Percentiles rank a stretch among this genome's conserved stretches.
phyloP scores from a whole-genome alignment of 2,329 filamentous ascomycete genomes.

The Macroventuria anomochaeta region DNA sequence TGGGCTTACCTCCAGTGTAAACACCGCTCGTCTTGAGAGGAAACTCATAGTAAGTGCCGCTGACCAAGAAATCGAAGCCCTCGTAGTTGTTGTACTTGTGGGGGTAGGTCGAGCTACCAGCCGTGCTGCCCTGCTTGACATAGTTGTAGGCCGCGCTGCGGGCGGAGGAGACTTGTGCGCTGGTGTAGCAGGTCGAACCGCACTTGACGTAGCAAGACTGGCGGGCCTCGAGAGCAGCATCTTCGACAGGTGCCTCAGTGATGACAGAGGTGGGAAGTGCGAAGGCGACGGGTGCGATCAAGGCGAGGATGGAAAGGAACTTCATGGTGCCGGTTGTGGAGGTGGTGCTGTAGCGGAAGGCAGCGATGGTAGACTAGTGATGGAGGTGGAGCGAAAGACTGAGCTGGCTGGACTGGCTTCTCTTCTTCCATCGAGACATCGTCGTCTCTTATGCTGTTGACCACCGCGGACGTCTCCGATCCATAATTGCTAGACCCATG shows the following conservation, averaged over 20 bases:
- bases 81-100: conserved; percentile 69
- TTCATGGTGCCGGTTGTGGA: conserved; percentile 21
- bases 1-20: conserved; percentile 62
- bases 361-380: neutral
- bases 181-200: conserved; percentile 61
- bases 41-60: conserved; percentile 69
- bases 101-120: conserved; percentile 58
- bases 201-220: conserved; percentile 59
- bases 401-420: conserved; percentile 3
- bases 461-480: conserved; percentile 27
- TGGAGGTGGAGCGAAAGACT: conserved; percentile 19
- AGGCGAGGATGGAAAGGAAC: conserved; percentile 29
- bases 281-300: conserved; percentile 28
- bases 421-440: neutral
- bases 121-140: conserved; percentile 51
- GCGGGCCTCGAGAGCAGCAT: conserved; percentile 41
- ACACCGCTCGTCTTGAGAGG: conserved; percentile 60
- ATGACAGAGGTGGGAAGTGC: conserved; percentile 22
- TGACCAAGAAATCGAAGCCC: conserved; percentile 65
- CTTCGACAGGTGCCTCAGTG: conserved; percentile 17
- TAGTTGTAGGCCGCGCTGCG: conserved; percentile 60
- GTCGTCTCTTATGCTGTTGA: conserved; percentile 8
- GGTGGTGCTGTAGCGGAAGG: neutral
- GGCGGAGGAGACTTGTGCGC: conserved; percentile 58
- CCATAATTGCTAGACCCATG: conserved; percentile 9